phyloP scores from a whole-genome alignment of 1,284 basidiomycete species.

The Macrocybe sp. region DNA sequence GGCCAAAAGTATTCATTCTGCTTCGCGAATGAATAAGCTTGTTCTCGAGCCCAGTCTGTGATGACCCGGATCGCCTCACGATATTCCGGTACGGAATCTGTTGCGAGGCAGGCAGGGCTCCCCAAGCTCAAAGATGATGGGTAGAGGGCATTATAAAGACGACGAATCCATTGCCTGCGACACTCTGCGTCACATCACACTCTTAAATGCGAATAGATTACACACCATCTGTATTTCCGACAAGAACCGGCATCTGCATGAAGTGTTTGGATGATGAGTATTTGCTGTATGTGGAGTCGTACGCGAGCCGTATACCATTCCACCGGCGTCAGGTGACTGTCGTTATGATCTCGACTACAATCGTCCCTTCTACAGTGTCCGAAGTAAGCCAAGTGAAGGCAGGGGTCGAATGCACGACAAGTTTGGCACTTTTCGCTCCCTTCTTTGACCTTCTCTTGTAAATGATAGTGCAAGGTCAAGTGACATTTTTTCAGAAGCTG shows the following conservation, averaged over 20 bases:
- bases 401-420: conserved; percentile 32
- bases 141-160: conserved; percentile 34
- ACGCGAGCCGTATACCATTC: conserved; percentile 35
- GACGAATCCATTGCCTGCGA: conserved; percentile 30
- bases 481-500: no score
- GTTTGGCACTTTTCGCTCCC: conserved; percentile 31
- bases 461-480: conserved; percentile 7
- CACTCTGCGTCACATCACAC: neutral
- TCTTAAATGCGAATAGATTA: conserved; percentile 8
- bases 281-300: conserved; percentile 41
- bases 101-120: conserved; percentile 26
- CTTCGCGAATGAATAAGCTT: conserved; percentile 21
- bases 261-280: conserved; percentile 36
- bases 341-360: conserved; percentile 37
- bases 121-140: conserved; percentile 35
- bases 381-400: conserved; percentile 30
- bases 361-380: conserved; percentile 28
- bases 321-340: conserved; percentile 16
- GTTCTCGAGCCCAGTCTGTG: conserved; percentile 34
- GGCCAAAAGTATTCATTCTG: no score
- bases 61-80: conserved; percentile 28
- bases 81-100: conserved; percentile 31
- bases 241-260: conserved; percentile 11
- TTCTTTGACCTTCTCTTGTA: conserved; percentile 25
- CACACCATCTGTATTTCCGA: conserved; percentile 4